A percentile compares a stretch with the other conserved stretches of the same genome.
Conservation (phyloP, 139 green algal genomes). For the Picochlorum sp. region DNA sequence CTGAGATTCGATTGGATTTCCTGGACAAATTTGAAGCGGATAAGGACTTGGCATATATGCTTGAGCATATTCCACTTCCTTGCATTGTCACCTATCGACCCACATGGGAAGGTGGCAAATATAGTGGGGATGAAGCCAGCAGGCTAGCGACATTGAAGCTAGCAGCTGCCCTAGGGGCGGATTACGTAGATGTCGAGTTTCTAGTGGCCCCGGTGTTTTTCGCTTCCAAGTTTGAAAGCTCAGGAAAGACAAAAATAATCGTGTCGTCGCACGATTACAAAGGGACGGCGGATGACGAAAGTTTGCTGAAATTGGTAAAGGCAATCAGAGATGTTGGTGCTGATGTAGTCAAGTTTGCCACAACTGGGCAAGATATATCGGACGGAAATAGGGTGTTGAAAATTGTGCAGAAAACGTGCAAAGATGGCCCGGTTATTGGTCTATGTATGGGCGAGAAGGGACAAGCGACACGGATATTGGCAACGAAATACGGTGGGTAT, state of each 20-base stretch:
- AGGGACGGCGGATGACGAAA: slow-evolving; percentile 46
- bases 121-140: slow-evolving; percentile 59
- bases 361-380: slow-evolving; percentile 70
- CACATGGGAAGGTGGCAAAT: slow-evolving; percentile 85
- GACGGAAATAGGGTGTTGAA: slow-evolving; percentile 62
- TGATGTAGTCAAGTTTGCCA: slow-evolving; percentile 89
- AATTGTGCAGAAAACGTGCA: slow-evolving; percentile 31
- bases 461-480: slow-evolving; percentile 72
- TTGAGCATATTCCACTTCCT: slow-evolving; percentile 45
- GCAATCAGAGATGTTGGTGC: slow-evolving; percentile 51
- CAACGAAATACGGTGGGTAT: slow-evolving; percentile 85
- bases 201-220: slow-evolving; percentile 67
- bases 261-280: slow-evolving; percentile 90
- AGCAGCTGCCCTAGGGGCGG: slow-evolving; percentile 56
- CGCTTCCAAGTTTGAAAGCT: slow-evolving; percentile 13
- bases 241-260: slow-evolving; percentile 66
- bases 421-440: slow-evolving; percentile 66
- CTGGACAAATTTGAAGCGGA: slow-evolving; percentile 31
- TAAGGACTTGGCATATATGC: slow-evolving; percentile 45
- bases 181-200: slow-evolving; percentile 88
- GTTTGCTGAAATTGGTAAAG: slow-evolving; percentile 46
- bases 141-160: slow-evolving; percentile 61
- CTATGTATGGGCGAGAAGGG: slow-evolving; percentile 89
- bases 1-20: slow-evolving; percentile 85
- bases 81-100: slow-evolving; percentile 80